phyloP scores from a whole-genome alignment of 345 rosid species.

The Punica granatum region DNA sequence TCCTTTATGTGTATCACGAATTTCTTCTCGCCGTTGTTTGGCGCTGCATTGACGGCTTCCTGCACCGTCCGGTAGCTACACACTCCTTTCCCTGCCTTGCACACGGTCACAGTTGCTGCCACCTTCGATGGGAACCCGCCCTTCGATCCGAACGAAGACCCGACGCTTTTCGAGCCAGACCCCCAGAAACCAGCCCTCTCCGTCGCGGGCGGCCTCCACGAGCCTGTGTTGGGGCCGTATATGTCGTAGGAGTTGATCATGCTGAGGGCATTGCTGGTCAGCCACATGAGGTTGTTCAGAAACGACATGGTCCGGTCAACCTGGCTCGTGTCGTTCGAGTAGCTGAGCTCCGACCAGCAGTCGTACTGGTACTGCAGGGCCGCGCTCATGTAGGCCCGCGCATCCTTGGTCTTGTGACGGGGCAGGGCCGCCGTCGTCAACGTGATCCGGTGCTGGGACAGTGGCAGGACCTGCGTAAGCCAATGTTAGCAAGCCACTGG shows the following conservation, averaged over 20 bases:
- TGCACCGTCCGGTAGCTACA: slow-evolving; percentile 55
- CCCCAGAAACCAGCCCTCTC: slow-evolving; percentile 80
- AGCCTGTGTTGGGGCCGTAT: slow-evolving; percentile 31
- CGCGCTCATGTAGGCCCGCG: slow-evolving; percentile 76
- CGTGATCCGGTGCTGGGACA: slow-evolving; percentile 43
- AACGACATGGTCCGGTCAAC: slow-evolving; percentile 56
- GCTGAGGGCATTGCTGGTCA: slow-evolving; percentile 66
- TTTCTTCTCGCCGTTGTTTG: slow-evolving; percentile 30
- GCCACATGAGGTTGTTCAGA: slow-evolving; percentile 29
- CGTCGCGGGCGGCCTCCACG: slow-evolving; percentile 62
- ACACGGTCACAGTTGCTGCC: slow-evolving; percentile 58
- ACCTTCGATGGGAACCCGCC: slow-evolving; percentile 39
- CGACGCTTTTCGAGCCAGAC: slow-evolving; percentile 16
- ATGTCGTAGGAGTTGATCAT: slow-evolving; percentile 60
- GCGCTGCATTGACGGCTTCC: slow-evolving; percentile 77
- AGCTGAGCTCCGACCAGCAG: slow-evolving; percentile 62
- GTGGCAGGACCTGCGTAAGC: slow-evolving; percentile 31
- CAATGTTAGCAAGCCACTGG: too few relatives aligned
- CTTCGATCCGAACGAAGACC: slow-evolving; percentile 6
- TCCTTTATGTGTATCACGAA: slow-evolving; percentile 56
- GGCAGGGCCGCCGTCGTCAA: slow-evolving; percentile 34
- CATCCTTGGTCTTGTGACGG: slow-evolving; percentile 50
- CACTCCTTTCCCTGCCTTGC: slow-evolving; percentile 31
- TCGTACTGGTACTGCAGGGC: slow-evolving; percentile 69
- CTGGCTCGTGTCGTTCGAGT: slow-evolving; percentile 51